A percentile compares a stretch with the other conserved stretches of the same genome.
Evolutionary conservation across 1,284 basidiomycete genomes (phyloP).

Genomic region (Rhodotorula sp.): DNA sequence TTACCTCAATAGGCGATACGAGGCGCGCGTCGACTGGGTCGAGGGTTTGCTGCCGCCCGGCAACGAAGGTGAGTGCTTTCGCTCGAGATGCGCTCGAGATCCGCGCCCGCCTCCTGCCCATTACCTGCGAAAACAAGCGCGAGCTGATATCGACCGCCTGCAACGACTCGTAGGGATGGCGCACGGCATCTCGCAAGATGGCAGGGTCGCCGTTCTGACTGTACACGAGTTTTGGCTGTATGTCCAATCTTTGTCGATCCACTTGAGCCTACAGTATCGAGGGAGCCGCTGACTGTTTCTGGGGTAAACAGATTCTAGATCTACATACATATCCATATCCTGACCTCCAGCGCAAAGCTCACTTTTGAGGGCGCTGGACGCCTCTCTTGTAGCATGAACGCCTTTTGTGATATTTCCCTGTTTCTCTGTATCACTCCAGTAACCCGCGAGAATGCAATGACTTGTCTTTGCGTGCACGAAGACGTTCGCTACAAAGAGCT

Average conservation of each 20-base stretch:
- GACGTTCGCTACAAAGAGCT: too few relatives aligned
- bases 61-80: constrained; percentile 34
- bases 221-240: constrained; percentile 40
- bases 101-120: not conserved
- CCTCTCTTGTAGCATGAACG: too few relatives aligned
- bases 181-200: constrained; percentile 49
- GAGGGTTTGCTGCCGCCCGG: constrained; percentile 46
- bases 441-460: too few relatives aligned
- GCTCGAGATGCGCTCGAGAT: not conserved
- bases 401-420: too few relatives aligned
- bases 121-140: not conserved
- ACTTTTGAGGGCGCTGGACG: too few relatives aligned
- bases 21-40: constrained; percentile 46
- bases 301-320: not conserved
- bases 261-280: not conserved
- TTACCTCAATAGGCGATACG: constrained; percentile 46
- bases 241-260: not conserved
- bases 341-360: too few relatives aligned
- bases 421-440: too few relatives aligned
- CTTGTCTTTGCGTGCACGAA: too few relatives aligned
- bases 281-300: not conserved
- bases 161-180: constrained; percentile 43
- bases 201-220: constrained; percentile 47
- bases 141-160: not conserved
- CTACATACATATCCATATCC: not conserved